Evolutionary conservation across 2,329 filamentous ascomycete species (phyloP).

Genomic region (Epichloe elymi): DNA sequence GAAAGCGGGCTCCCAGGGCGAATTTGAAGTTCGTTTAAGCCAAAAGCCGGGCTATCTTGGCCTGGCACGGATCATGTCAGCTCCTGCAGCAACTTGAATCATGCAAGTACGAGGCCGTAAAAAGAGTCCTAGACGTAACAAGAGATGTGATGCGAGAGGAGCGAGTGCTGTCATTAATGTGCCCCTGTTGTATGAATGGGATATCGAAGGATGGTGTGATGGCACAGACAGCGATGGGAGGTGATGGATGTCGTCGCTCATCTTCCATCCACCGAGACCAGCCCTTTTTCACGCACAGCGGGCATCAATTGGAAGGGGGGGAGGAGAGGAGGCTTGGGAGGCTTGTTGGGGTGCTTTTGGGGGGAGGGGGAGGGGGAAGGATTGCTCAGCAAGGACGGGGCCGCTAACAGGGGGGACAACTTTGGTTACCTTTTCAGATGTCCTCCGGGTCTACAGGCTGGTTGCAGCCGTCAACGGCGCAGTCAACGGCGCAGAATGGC

Average conservation of each 20-base stretch:
- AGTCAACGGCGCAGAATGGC: neutral
- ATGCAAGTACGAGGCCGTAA: neutral
- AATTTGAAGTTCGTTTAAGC: neutral
- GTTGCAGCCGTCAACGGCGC: neutral
- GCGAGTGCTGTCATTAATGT: neutral
- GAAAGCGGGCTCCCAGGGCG: neutral
- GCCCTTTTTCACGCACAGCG: no score
- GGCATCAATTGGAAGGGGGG: no score
- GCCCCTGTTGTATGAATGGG: neutral
- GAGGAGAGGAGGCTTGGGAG: no score
- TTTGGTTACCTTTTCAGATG: neutral
- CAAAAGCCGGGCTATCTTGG: slow-evolving; percentile 4
- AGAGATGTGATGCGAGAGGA: neutral
- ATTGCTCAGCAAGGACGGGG: neutral
- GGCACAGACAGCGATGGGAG: no score
- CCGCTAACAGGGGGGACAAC: neutral
- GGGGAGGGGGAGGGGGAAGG: no score
- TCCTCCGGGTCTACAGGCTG: neutral
- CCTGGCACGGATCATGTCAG: slow-evolving; percentile 7
- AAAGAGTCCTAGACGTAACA: neutral
- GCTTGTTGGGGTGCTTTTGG: no score
- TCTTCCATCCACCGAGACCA: no score
- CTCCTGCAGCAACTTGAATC: slow-evolving; percentile 4
- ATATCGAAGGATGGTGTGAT: neutral
- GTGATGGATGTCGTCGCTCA: no score